Base-by-base conservation (phyloP, 2,329 filamentous ascomycete genomes). In the Fusarium sp. region DNA sequence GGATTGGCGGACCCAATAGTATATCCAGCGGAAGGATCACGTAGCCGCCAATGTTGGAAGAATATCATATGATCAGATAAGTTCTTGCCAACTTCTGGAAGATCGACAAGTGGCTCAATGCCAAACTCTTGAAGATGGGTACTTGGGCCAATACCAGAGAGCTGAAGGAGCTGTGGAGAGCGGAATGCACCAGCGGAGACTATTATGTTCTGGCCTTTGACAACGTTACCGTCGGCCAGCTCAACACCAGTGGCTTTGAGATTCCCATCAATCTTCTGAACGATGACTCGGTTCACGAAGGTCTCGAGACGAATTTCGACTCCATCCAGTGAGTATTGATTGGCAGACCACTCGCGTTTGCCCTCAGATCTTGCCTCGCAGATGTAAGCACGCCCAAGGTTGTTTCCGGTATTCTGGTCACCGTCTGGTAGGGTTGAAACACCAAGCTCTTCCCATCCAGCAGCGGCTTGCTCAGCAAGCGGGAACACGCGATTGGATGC, bases 81-180 rank as follows among this genome's bases (percentile, higher is more conserved):
- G 59, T 86, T 84, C 71, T 86, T 80, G 9, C 86, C 87, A 2
- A 89, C 87, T 3, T 86, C 86, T 1, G 83, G 83, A 2, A 85
- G 80, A 50, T 86, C 80, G 11, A 83, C 22, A 2, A 72, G 31
- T 27, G 56, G 41, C 29, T 81, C 68, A 33, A 88, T 87, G 12
- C 81, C 76, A 68, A 84, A 78, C 20, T 79, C 73, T 13, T 80
- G 44, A 2, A 89, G 80, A 15, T 83, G 80, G 0, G 76, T 71
- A 0, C 78, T 74, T 1, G 83, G 79, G 0, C 86, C 85, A 41
- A 88, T 82, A 45, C 85, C 85, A 12, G 83, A 85, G 8, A 86
- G 80, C 75, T 86, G 84, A 11, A 87, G 80, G 38, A 87, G 78
- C 38, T 86, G 82, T 7, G 85, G 85, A 1, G 82, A 84, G 64